These are phyloP conservation scores for Trichoderma polysporum DNA, from an alignment of 2,329 filamentous ascomycete genomes.

Conservation along the genomic window DNA sequence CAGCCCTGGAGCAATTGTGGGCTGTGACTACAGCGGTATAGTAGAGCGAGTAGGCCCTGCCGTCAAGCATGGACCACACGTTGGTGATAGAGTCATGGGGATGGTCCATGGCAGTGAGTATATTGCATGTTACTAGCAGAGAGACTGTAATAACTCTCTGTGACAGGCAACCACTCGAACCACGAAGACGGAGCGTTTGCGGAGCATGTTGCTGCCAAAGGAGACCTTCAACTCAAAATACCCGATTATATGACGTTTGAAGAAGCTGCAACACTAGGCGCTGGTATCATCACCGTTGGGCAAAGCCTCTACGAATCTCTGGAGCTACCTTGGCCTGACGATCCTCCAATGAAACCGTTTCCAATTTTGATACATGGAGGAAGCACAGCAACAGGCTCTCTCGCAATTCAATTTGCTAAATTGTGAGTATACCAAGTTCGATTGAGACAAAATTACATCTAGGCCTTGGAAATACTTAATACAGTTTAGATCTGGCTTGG, in stretches of 20 bases:
- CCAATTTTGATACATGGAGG: conserved; percentile 47
- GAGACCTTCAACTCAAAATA: conserved; percentile 43
- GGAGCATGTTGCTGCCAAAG: conserved; percentile 41
- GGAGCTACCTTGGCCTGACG: conserved; percentile 46
- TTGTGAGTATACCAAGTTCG: conserved; percentile 19
- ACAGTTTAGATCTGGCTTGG: conserved; percentile 34
- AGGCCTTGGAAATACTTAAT: not conserved
- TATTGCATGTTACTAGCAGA: not conserved
- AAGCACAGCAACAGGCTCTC: conserved; percentile 56
- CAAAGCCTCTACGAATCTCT: conserved; percentile 47
- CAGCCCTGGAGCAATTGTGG: conserved; percentile 30
- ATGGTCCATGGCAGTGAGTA: conserved; percentile 36
- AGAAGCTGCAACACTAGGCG: conserved; percentile 45
- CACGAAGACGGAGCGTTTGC: conserved; percentile 46
- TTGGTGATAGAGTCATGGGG: conserved; percentile 49
- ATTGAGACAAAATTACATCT: not conserved
- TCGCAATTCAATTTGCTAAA: conserved; percentile 47
- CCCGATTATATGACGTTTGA: conserved; percentile 46
- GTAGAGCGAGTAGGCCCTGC: conserved; percentile 46
- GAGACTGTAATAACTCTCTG: too few relatives aligned
- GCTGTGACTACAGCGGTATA: conserved; percentile 49
- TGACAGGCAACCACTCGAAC: conserved; percentile 24
- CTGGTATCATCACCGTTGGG: conserved; percentile 42
- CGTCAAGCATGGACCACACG: conserved; percentile 42
- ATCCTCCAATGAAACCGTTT: conserved; percentile 37